Evolutionary conservation across 495 filamentous ascomycete species (phyloP).

Genomic region (Penicillium psychrofluorescens): DNA sequence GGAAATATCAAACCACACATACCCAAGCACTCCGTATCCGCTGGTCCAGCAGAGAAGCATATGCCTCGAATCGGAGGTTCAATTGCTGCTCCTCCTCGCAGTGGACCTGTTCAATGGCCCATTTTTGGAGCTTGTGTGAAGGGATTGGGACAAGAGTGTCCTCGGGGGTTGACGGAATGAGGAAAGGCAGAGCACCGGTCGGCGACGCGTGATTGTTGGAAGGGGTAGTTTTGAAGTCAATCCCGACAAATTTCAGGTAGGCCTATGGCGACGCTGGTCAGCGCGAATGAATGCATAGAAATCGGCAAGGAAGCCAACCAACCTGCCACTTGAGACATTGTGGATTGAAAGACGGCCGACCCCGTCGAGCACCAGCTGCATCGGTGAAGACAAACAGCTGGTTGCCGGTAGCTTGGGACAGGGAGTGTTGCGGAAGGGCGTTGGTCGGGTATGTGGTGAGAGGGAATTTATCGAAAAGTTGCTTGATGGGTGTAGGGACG

Average conservation of each 20-base stretch:
- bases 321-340: slow-evolving; percentile 97
- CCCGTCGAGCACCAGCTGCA: slow-evolving; percentile 51
- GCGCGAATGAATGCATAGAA: not conserved
- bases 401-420: slow-evolving; percentile 37
- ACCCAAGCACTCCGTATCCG: slow-evolving; percentile 84
- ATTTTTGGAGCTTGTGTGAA: slow-evolving; percentile 61
- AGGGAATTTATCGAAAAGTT: slow-evolving; percentile 78
- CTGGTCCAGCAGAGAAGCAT: slow-evolving; percentile 71
- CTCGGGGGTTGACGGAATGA: slow-evolving; percentile 49
- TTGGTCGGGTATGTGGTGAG: slow-evolving; percentile 70
- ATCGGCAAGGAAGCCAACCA: slow-evolving; percentile 14
- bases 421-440: slow-evolving; percentile 62
- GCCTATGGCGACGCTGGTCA: slow-evolving; percentile 44
- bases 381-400: slow-evolving; percentile 75
- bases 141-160: slow-evolving; percentile 44
- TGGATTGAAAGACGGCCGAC: slow-evolving; percentile 80
- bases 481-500: slow-evolving; percentile 69
- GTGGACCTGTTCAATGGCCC: slow-evolving; percentile 48
- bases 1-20: slow-evolving; percentile 14
- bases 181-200: slow-evolving; percentile 77
- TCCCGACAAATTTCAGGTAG: slow-evolving; percentile 69
- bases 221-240: slow-evolving; percentile 60
- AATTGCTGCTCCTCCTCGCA: slow-evolving; percentile 44
- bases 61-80: slow-evolving; percentile 64
- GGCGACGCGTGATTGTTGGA: slow-evolving; percentile 94